phyloP scores from a whole-genome alignment of 768 basidiomycete species.

The Russula vinacea region DNA sequence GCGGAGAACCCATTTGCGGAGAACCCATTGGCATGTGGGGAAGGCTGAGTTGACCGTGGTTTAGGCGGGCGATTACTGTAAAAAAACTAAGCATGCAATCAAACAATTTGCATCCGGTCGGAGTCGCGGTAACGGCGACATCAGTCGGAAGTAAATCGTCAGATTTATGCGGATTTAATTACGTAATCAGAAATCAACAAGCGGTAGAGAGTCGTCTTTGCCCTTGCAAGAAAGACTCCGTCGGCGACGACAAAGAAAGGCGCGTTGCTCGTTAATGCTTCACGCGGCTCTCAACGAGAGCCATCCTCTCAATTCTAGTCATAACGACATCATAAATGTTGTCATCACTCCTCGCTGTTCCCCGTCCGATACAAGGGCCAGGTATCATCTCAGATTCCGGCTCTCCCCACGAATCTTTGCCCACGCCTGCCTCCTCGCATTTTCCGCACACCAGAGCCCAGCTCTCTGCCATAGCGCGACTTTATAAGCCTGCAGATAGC shows the following conservation, averaged over 20 bases:
- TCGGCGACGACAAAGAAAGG: slow-evolving; percentile 16
- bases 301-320: slow-evolving; percentile 29
- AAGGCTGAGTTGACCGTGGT: neutral
- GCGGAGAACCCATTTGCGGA: neutral
- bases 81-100: too few relatives aligned
- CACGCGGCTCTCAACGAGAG: slow-evolving; percentile 31
- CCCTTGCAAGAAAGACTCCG: slow-evolving; percentile 4
- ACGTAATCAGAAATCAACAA: slow-evolving; percentile 18
- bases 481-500: slow-evolving; percentile 59
- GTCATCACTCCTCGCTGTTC: slow-evolving; percentile 29
- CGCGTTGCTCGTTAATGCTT: slow-evolving; percentile 27
- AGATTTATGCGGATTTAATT: slow-evolving; percentile 7
- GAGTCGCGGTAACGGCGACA: too few relatives aligned
- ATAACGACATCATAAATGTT: slow-evolving; percentile 28
- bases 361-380: slow-evolving; percentile 22
- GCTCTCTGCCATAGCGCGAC: slow-evolving; percentile 67
- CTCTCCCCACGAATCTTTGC: slow-evolving; percentile 19
- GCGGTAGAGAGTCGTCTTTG: neutral
- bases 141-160: slow-evolving; percentile 10
- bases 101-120: neutral
- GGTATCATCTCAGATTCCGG: slow-evolving; percentile 28
- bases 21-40: neutral
- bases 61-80: too few relatives aligned
- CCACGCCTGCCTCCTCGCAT: slow-evolving; percentile 37
- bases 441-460: slow-evolving; percentile 85